Percentiles rank a stretch among this genome's conserved stretches.
Evolutionary conservation across 2,329 filamentous ascomycete genomes (phyloP).

Genomic region (Ophiosphaerella narmari): DNA sequence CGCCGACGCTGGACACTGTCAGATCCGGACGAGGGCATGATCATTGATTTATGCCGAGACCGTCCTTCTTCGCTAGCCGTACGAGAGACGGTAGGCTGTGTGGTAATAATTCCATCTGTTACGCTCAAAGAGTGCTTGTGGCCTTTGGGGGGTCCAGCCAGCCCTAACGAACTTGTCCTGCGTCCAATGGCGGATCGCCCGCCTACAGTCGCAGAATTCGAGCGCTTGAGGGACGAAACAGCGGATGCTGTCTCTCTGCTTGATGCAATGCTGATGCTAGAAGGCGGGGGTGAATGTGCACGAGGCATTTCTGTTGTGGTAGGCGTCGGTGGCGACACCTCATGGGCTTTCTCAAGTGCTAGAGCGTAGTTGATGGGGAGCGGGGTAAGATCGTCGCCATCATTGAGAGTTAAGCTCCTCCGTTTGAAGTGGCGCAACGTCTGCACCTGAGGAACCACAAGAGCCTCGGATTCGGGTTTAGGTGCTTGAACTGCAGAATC

Average conservation of each 20-base stretch:
- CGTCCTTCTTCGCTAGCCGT: slow-evolving; percentile 38
- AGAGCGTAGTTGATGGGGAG: slow-evolving; percentile 48
- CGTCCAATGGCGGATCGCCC: slow-evolving; percentile 37
- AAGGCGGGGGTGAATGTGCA: slow-evolving; percentile 15
- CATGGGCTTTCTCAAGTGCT: slow-evolving; percentile 42
- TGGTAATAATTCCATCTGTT: slow-evolving; percentile 21
- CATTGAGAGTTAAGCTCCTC: slow-evolving; percentile 41
- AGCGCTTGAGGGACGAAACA: slow-evolving; percentile 24
- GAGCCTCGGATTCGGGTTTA: slow-evolving; percentile 8
- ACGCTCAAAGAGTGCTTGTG: slow-evolving; percentile 37
- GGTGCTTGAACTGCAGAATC: slow-evolving; percentile 3
- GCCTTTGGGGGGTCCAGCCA: slow-evolving; percentile 24
- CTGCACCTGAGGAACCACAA: slow-evolving; percentile 19
- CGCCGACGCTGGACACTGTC: slow-evolving; percentile 37
- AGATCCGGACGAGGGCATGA: slow-evolving; percentile 25
- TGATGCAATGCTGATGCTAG: slow-evolving; percentile 27
- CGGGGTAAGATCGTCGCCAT: slow-evolving; percentile 39
- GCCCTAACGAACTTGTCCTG: slow-evolving; percentile 27
- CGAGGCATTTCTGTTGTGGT: slow-evolving; percentile 8
- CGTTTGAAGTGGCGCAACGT: slow-evolving; percentile 31
- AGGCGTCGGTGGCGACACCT: slow-evolving; percentile 20
- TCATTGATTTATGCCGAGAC: slow-evolving; percentile 35
- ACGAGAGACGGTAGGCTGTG: slow-evolving; percentile 23
- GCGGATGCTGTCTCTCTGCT: slow-evolving; percentile 25
- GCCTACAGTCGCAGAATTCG: slow-evolving; percentile 37